Evolutionary conservation across 805 yeast genomes (phyloP).

Genomic region (Danielozyma ontarioensis): DNA sequence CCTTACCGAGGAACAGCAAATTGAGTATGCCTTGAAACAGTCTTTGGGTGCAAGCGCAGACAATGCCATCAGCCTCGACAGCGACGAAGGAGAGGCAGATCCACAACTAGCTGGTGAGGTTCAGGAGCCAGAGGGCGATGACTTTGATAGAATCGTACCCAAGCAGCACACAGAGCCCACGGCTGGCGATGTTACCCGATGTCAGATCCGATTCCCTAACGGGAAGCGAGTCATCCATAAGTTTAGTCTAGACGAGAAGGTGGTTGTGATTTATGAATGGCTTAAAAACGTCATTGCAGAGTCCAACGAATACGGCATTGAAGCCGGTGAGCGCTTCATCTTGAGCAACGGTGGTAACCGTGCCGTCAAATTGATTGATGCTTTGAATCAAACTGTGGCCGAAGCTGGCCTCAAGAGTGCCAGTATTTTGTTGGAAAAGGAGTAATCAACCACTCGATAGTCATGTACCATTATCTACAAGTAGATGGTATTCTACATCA

Average conservation of each 20-base stretch:
- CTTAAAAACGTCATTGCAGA: constrained; percentile 55
- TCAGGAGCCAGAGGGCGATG: constrained; percentile 27
- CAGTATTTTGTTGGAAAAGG: constrained; percentile 60
- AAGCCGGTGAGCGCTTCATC: constrained; percentile 26
- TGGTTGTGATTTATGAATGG: constrained; percentile 56
- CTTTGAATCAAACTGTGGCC: constrained; percentile 53
- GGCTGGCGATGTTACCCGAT: constrained; percentile 57
- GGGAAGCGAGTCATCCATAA: constrained; percentile 79
- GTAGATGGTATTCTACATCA: too few relatives aligned
- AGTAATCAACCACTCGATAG: neutral
- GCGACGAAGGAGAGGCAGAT: constrained; percentile 9
- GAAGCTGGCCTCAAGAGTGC: constrained; percentile 82
- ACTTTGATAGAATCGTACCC: constrained; percentile 47
- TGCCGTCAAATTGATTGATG: constrained; percentile 51
- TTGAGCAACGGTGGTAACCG: constrained; percentile 30
- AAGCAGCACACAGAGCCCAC: constrained; percentile 60
- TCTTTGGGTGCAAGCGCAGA: constrained; percentile 41
- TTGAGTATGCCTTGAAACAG: constrained; percentile 67
- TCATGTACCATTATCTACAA: too few relatives aligned
- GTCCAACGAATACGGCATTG: constrained; percentile 47
- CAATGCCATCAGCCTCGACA: constrained; percentile 20
- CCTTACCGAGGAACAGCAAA: constrained; percentile 78
- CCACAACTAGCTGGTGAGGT: constrained; percentile 5
- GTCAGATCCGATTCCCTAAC: constrained; percentile 84
- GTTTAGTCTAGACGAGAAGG: constrained; percentile 55